Base-by-base conservation (phyloP, 495 filamentous ascomycete genomes). In the Sphaerosporella brunnea region DNA sequence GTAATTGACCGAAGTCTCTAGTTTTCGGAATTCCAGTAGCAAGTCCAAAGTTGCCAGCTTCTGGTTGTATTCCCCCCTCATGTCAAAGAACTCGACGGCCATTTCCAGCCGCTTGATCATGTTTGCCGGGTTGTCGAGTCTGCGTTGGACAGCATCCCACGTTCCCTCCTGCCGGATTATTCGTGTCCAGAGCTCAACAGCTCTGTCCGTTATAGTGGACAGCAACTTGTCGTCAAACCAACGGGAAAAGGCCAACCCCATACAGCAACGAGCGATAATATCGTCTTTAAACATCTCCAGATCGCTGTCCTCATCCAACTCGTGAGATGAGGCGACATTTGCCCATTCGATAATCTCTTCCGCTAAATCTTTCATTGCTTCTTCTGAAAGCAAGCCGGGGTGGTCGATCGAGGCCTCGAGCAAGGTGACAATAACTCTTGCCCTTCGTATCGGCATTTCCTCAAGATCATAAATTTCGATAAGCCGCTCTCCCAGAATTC, bases 41-140 rank as follows among this genome's bases (percentile, higher is more conserved):
- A 74, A 60, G 52, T 72, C 69, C 3, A 72, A 61, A 1, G 66
- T 65, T 0, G 64, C 63, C 2, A 68, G 63, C n/a, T 69, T 63
- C 9, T 68, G 53, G 10, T 52, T 58, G 21, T 67, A 64, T 18
- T 66, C 60, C 2, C 84, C 85, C 48, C 80, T 80, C 56, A 87
- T 79, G 26, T 79, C 78, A 1, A 84, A 69, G 53, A 82, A 92
- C 46, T 93, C 80, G 16, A 75, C 71, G n/a, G 86, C 56, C 2
- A 77, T 66, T 19, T 72, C 61, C 5, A 81, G 59, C 23, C 51
- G 45, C 18, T 70, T 36, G 15, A 69, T 54, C 18, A 57, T 26
- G 19, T 49, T 41, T 16, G 43, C 9, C 7, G 56, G 45, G 36
- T 61, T 47, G 19, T 61, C 58, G 11, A 61, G 43, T 23, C 48